Evolutionary conservation across 371 early-diverging fungal species (phyloP).

Genomic region (Cokeromyces recurvatus): DNA sequence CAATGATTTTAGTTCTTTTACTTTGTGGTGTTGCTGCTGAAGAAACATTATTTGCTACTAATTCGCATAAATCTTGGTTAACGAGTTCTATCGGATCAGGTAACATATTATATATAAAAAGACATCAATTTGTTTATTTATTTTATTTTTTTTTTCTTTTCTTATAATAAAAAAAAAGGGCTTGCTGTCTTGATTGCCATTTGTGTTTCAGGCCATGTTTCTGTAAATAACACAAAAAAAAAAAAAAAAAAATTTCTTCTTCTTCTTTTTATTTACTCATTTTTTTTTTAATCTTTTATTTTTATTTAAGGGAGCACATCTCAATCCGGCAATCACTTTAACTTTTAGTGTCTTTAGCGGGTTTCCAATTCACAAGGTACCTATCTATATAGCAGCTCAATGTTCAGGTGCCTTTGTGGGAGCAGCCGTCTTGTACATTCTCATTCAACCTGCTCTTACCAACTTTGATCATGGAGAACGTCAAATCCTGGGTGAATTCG

Average conservation of each 20-base stretch:
- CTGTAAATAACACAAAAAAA: too few species aligned
- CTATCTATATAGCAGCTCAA: slow-evolving; percentile 60
- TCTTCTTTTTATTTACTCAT: neutral
- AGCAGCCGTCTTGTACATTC: slow-evolving; percentile 59
- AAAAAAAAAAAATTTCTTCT: too few species aligned
- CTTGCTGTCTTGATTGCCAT: slow-evolving; percentile 44
- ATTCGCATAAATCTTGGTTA: slow-evolving; percentile 30
- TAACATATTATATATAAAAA: too few species aligned
- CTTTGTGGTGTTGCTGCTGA: slow-evolving; percentile 66
- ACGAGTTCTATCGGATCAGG: slow-evolving; percentile 35
- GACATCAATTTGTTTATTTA: too few species aligned
- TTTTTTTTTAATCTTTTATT: neutral
- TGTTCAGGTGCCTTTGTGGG: slow-evolving; percentile 69
- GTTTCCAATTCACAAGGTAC: slow-evolving; percentile 61
- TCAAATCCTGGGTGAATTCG: slow-evolving; percentile 41
- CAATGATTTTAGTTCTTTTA: slow-evolving; percentile 64
- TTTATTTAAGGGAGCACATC: slow-evolving; percentile 79
- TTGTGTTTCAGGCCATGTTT: slow-evolving; percentile 69
- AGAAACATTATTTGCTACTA: slow-evolving; percentile 23
- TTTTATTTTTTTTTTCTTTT: too few species aligned
- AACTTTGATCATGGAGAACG: slow-evolving; percentile 59
- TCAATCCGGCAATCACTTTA: slow-evolving; percentile 78
- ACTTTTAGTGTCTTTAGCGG: slow-evolving; percentile 66
- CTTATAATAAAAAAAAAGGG: too few species aligned
- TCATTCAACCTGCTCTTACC: slow-evolving; percentile 52